Base-by-base conservation (phyloP, 164 flowering plant species). In the Dillenia turbinata region DNA sequence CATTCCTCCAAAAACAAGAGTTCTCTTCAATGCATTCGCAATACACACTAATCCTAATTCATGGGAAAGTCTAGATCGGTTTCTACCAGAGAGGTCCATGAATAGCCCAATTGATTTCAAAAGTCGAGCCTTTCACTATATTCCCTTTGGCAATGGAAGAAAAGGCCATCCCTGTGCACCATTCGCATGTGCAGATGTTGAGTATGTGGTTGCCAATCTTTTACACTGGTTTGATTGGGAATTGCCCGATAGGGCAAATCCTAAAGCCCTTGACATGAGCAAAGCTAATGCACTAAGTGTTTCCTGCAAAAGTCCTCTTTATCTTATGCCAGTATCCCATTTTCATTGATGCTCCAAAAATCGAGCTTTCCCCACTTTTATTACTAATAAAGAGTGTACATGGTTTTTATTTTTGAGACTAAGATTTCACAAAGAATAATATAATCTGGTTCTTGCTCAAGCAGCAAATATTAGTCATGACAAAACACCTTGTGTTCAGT, bases 51-150 rank as follows among this genome's bases (percentile, higher is more conserved):
- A 72, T 50, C 78, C 78, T 2, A 52, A 19, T 10, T 19, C 7
- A 5, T 77, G 80, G 77, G 71, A 73, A 8, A 14, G 46, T 5
- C 66, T 77, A 0, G 69, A 77, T 8, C 59, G 63, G 50, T 75
- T 75, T 15, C 5, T 54, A 2, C 80, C 76, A 0, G 76, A 75
- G 62, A 75, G 79, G 24, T 75, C 71, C 56, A 16, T 59, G 46
- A 9, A 47, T 0, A 26, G 16, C 6, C 5, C 66, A 0, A 26
- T 70, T n/a, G 70, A 70, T 54, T 77, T 61, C n/a, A 24, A 26
- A 19, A 64, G 68, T 12, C 56, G 40, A 22, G 65, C 64, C 33
- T 70, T 47, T 17, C 48, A 57, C 26, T 46, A 60, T 43, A 53
- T 70, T 45, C 61, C 73, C 2, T 64, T 70, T 22, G 65, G 69